Evolutionary conservation across 163 green algal genomes (phyloP).

Genomic region (Chloroidium sp.): DNA sequence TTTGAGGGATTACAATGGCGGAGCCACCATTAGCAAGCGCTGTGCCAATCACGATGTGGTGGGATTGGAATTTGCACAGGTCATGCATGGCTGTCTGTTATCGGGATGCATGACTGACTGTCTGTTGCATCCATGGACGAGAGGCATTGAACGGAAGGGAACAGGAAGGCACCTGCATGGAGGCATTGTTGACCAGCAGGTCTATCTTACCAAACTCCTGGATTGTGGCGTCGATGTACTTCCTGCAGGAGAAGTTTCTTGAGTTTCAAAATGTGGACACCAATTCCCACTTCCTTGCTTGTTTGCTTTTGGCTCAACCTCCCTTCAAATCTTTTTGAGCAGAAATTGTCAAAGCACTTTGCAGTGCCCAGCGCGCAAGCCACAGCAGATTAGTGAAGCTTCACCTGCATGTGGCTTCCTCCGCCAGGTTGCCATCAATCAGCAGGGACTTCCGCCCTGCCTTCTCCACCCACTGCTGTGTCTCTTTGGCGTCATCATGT

Average conservation of each 20-base stretch:
- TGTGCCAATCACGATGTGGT: background rate
- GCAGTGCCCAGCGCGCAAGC: too few relatives aligned
- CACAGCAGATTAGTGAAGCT: too few relatives aligned
- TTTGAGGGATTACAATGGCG: background rate
- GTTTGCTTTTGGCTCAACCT: background rate
- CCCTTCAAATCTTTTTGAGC: background rate
- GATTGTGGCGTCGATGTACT: slow-evolving; percentile 31
- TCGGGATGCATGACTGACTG: background rate
- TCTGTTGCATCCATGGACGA: background rate
- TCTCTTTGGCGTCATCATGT: slow-evolving; percentile 7
- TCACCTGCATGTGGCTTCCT: slow-evolving; percentile 20
- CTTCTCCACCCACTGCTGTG: slow-evolving; percentile 15
- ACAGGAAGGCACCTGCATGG: slow-evolving; percentile 12
- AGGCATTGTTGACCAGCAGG: slow-evolving; percentile 46
- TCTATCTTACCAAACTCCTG: slow-evolving; percentile 31
- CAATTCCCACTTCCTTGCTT: background rate
- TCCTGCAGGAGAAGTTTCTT: slow-evolving; percentile 12
- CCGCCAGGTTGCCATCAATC: slow-evolving; percentile 19
- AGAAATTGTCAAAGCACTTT: background rate
- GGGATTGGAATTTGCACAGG: background rate
- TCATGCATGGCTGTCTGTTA: slow-evolving; percentile 5
- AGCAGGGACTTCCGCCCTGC: slow-evolving; percentile 13
- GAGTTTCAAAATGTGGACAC: too few relatives aligned
- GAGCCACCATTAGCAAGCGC: background rate
- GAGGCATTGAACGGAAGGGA: background rate